A percentile compares a stretch with the other conserved stretches of the same genome.
Evolutionary conservation across 805 yeast genomes (phyloP).

Genomic region (Wickerhamomyces chambardii): DNA sequence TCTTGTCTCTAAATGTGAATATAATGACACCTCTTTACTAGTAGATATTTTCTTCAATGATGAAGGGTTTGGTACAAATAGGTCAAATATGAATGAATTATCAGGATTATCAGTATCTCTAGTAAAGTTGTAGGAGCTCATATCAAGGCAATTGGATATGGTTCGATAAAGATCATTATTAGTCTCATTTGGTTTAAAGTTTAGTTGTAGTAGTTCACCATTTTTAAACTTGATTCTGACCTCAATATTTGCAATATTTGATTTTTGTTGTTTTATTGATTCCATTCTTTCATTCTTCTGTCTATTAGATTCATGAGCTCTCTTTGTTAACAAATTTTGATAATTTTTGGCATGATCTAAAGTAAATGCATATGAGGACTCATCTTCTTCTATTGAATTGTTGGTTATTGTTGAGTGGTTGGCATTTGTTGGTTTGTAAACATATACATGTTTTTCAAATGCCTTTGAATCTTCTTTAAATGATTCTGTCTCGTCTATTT

Average conservation of each 20-base stretch:
- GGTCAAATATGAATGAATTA: constrained; percentile 24
- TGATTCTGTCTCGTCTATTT: neutral
- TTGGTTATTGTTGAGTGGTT: neutral
- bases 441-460: constrained; percentile 11
- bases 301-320: constrained; percentile 30
- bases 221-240: constrained; percentile 54
- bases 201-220: constrained; percentile 38
- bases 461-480: neutral
- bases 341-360: constrained; percentile 45
- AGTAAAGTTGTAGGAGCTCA: no score
- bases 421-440: constrained; percentile 10
- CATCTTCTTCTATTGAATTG: constrained; percentile 9
- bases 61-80: constrained; percentile 41
- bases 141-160: constrained; percentile 4
- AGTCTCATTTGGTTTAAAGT: constrained; percentile 36
- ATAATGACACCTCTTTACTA: constrained; percentile 22
- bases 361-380: constrained; percentile 36
- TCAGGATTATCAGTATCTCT: constrained; percentile 16
- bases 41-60: constrained; percentile 19
- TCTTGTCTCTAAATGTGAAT: constrained; percentile 35
- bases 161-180: constrained; percentile 19
- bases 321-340: constrained; percentile 36
- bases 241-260: constrained; percentile 16
- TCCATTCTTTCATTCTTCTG: constrained; percentile 26
- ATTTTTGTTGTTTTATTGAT: constrained; percentile 12